Conservation (phyloP, 768 basidiomycete genomes). For the Kwoniella newhampshirensis region DNA sequence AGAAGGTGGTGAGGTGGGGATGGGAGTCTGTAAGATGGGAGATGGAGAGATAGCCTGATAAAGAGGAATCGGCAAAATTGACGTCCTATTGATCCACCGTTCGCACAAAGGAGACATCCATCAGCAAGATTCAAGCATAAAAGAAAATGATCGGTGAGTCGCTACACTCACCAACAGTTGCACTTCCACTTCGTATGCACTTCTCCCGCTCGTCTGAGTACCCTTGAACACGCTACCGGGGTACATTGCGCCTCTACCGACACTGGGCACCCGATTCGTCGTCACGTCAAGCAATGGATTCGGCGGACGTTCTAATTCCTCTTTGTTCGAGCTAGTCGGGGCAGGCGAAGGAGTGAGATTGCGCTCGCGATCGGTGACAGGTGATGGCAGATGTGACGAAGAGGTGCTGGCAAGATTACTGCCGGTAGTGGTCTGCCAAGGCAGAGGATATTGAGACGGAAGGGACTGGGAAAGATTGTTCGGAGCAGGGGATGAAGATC, state of each 20-base stretch:
- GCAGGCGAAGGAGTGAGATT: constrained; percentile 2
- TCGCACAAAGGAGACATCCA: constrained; percentile 15
- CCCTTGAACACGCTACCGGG: constrained; percentile 86
- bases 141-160: too few species aligned
- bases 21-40: constrained; percentile 89
- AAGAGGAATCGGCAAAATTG: constrained; percentile 76
- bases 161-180: constrained; percentile 80
- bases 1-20: constrained; percentile 94
- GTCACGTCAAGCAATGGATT: constrained; percentile 49
- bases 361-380: neutral
- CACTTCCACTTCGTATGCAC: constrained; percentile 91
- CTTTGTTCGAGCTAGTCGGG: neutral
- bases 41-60: constrained; percentile 91
- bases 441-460: constrained; percentile 31
- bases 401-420: too few species aligned
- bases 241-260: constrained; percentile 57
- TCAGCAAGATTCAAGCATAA: neutral
- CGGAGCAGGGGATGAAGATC: constrained; percentile 1
- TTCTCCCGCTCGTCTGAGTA: constrained; percentile 89
- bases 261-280: constrained; percentile 29
- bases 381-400: neutral
- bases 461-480: constrained; percentile 29
- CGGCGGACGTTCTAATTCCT: constrained; percentile 18
- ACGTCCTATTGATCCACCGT: constrained; percentile 65
- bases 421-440: constrained; percentile 32